A percentile compares a stretch with the other conserved stretches of the same genome.
Evolutionary conservation across 441 rosid species (phyloP).

Genomic region (Euphorbia schlechtendalii): DNA sequence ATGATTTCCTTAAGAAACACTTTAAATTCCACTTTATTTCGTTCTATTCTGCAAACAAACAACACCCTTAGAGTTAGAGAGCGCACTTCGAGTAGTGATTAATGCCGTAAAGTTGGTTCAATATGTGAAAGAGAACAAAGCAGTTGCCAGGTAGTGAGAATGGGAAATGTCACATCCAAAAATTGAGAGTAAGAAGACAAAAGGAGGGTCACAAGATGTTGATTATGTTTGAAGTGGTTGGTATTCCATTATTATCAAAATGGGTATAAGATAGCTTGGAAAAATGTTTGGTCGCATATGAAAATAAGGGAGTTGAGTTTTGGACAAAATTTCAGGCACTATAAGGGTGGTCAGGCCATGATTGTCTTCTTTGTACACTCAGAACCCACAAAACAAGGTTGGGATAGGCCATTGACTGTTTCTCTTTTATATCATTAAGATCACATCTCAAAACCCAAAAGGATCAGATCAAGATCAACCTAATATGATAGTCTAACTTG

Average conservation of each 20-base stretch:
- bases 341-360: slow-evolving; percentile 16
- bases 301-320: too few relatives aligned
- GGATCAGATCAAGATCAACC: too few relatives aligned
- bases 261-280: slow-evolving; percentile 17
- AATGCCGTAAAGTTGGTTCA: too few relatives aligned
- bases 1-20: too few relatives aligned
- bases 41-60: too few relatives aligned
- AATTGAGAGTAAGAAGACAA: too few relatives aligned
- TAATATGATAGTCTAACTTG: too few relatives aligned
- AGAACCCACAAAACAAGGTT: slow-evolving; percentile 36
- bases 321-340: too few relatives aligned
- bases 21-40: too few relatives aligned
- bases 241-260: slow-evolving; percentile 31
- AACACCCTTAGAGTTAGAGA: too few relatives aligned
- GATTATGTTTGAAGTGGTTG: slow-evolving; percentile 27
- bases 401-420: slow-evolving; percentile 24
- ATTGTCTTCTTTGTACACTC: slow-evolving; percentile 37
- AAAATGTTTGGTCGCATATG: slow-evolving; percentile 18
- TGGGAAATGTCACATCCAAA: slow-evolving; percentile 28
- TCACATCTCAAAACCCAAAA: too few relatives aligned
- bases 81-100: too few relatives aligned
- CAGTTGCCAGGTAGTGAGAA: slow-evolving; percentile 11
- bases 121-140: slow-evolving; percentile 11
- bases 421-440: slow-evolving; percentile 22
- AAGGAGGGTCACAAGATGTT: slow-evolving; percentile 30